Base-by-base conservation (phyloP, 2,329 filamentous ascomycete species). In the Ceratocystis alfenasii region DNA sequence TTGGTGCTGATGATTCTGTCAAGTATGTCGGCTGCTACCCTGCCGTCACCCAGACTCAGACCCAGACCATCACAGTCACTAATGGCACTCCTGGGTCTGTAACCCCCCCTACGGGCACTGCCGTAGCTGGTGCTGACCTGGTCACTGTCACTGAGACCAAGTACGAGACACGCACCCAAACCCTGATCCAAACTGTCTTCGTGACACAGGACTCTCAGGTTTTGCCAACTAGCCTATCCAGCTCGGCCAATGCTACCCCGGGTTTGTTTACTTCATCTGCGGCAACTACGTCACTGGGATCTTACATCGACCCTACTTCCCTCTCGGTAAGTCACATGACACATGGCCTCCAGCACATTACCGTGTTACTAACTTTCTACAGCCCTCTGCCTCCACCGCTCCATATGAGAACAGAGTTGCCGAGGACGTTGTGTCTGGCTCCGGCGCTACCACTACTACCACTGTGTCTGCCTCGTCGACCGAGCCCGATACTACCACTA, bases 1-100 rank as follows among this genome's bases (percentile, higher is more conserved):
- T 65, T 10, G 65, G 57, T 12, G 55, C 62, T 33, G 46, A 64
- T 8, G 62, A 67, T 17, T 22, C 41, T 8, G 33, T 53, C 6
- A 5, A 48, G 7, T 63, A 63, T 10, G 25, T 64, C 33, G 66
- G 48, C 46, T 67, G 66, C 41, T 62, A 62, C 45, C 63, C 63
- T 17, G 22, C 63, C 20, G 57, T 60, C 5, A 66, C 65, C 36
- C 36, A 63, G n/a, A 66, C 65, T 17, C 48, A 46, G 15, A 66
- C 65, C 17, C 48, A 46, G 15, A 63, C 65, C 5, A 30, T 61
- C 15, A 25, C 28, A 8, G 46, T 48, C 46, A 53, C 25, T 30
- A 30, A n/a, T n/a, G n/a, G 10, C 55, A 59, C 30, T 15, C 17
- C 55, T 30, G 55, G 55, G 15, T 59, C 55, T 8, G 55, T 8